phyloP scores from a whole-genome alignment of 2,329 filamentous ascomycete species.

The Colletotrichum sublineola region DNA sequence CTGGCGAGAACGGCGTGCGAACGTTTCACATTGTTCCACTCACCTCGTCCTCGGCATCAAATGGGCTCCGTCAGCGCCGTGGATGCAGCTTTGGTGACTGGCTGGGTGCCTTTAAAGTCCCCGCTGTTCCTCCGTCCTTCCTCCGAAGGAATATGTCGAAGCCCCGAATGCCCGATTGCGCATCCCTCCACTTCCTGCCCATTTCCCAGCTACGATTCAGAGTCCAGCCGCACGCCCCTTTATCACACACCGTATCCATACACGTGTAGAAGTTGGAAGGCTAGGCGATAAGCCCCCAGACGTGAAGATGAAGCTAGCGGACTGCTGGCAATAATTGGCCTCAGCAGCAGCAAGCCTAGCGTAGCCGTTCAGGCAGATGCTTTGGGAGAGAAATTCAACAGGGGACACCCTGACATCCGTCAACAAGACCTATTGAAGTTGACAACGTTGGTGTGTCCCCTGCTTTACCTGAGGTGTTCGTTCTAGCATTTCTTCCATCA shows the following conservation, averaged over 20 bases:
- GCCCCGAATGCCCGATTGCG: constrained; percentile 34
- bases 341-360: constrained; percentile 2
- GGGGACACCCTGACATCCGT: constrained; percentile 4
- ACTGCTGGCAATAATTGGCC: constrained; percentile 18
- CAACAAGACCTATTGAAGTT: background rate
- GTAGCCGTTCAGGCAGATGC: constrained; percentile 3
- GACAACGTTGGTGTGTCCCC: constrained; percentile 15
- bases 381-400: background rate
- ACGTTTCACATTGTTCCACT: constrained; percentile 19
- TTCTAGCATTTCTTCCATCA: constrained; percentile 20
- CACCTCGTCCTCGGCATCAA: constrained; percentile 25
- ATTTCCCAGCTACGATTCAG: constrained; percentile 33
- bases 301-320: constrained; percentile 17
- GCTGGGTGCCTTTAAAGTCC: constrained; percentile 6
- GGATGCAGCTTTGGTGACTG: constrained; percentile 24
- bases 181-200: constrained; percentile 18
- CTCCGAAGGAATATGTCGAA: constrained; percentile 34
- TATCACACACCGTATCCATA: background rate
- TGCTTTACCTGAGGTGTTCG: constrained; percentile 28
- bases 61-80: constrained; percentile 24
- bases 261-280: background rate
- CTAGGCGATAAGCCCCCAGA: constrained; percentile 21
- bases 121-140: constrained; percentile 33
- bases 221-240: constrained; percentile 28
- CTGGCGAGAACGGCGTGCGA: constrained; percentile 28